phyloP scores from a whole-genome alignment of 495 filamentous ascomycete species.

The Aspergillus ellipticus region DNA sequence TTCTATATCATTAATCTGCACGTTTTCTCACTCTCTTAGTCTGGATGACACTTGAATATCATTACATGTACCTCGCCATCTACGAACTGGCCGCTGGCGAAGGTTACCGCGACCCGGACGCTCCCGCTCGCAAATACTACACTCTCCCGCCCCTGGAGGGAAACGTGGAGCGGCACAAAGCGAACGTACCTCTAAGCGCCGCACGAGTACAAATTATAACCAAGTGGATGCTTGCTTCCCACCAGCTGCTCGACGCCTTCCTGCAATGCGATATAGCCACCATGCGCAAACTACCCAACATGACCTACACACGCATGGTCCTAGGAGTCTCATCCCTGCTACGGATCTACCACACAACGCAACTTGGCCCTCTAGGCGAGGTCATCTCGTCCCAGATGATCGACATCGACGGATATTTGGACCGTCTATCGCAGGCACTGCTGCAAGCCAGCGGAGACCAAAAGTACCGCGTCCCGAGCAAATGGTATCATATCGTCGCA shows the following conservation, averaged over 20 bases:
- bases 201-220: background rate
- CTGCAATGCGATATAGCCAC: background rate
- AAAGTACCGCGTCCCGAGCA: background rate
- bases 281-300: conserved; percentile 1
- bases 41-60: conserved; percentile 2
- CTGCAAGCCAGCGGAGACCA: background rate
- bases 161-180: background rate
- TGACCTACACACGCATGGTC: background rate
- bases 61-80: background rate
- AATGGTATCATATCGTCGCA: background rate
- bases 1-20: background rate
- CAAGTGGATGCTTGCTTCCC: background rate
- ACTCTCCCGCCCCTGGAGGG: background rate
- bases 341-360: background rate
- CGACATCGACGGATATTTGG: background rate
- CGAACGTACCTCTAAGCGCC: background rate
- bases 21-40: background rate
- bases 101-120: background rate
- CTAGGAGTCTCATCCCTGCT: background rate
- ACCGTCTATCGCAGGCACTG: background rate
- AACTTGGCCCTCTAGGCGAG: background rate
- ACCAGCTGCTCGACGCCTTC: background rate
- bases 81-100: background rate
- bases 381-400: conserved; percentile 1
- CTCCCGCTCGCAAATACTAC: background rate